Conservation (phyloP, 208 protist species). For the Angomonas deanei region DNA sequence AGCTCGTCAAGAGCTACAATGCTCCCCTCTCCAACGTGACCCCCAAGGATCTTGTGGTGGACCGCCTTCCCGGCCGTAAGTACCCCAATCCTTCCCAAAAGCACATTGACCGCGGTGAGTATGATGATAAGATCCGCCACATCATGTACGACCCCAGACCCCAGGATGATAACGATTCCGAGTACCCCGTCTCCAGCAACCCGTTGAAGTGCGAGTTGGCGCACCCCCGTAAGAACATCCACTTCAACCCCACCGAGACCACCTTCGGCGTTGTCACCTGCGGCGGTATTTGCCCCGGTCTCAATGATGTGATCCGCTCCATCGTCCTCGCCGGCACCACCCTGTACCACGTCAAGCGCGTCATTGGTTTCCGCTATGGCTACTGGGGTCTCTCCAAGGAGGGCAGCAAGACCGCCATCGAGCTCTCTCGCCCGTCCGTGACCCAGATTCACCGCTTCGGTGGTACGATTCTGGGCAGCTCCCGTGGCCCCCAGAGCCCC, state of each 20-base stretch:
- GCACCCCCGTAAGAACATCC: constrained; percentile 71
- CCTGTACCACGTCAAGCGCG: constrained; percentile 86
- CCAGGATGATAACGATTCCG: constrained; percentile 33
- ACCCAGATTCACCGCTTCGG: constrained; percentile 90
- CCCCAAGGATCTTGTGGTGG: constrained; percentile 68
- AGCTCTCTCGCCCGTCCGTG: constrained; percentile 73
- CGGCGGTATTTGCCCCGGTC: constrained; percentile 94
- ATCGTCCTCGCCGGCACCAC: constrained; percentile 74
- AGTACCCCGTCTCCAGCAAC: constrained; percentile 69
- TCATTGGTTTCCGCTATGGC: constrained; percentile 90
- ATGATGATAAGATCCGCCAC: constrained; percentile 69
- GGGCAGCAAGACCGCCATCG: constrained; percentile 82
- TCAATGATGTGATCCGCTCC: constrained; percentile 94
- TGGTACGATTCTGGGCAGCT: constrained; percentile 91
- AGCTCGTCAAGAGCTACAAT: constrained; percentile 38
- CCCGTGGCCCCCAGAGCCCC: constrained; percentile 81
- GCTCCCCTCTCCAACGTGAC: constrained; percentile 49
- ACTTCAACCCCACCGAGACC: constrained; percentile 87
- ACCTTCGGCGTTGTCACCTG: constrained; percentile 93
- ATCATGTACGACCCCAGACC: constrained; percentile 89
- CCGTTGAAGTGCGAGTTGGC: constrained; percentile 71
- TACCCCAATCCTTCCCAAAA: constrained; percentile 82
- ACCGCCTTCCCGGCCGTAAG: constrained; percentile 63
- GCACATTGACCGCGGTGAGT: constrained; percentile 63
- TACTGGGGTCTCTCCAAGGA: constrained; percentile 90